A percentile compares a stretch with the other conserved stretches of the same genome.
Conservation (phyloP, 345 rosid species). For the Brassica nigra region DNA sequence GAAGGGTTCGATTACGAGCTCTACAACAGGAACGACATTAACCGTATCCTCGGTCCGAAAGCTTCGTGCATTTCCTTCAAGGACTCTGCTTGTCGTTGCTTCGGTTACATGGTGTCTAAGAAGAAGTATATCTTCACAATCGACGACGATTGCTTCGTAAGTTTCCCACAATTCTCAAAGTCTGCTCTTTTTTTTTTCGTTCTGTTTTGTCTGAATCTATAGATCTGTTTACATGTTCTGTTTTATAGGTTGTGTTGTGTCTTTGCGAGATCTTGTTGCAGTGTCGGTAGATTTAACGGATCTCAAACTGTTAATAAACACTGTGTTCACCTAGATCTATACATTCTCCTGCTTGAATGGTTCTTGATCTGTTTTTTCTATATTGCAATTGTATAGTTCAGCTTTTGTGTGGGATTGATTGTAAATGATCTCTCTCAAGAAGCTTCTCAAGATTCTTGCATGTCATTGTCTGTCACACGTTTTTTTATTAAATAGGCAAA, state of each 20-base stretch:
- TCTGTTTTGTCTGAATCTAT: background rate
- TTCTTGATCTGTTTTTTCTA: conserved; percentile 22
- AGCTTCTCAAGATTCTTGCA: conserved; percentile 31
- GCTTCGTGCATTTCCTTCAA: background rate
- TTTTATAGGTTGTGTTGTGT: background rate
- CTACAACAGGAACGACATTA: background rate
- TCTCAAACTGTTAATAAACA: background rate
- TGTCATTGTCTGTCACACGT: conserved; percentile 32
- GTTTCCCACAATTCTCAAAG: background rate
- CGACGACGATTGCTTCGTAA: background rate
- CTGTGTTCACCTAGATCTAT: conserved; percentile 34
- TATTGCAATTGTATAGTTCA: background rate
- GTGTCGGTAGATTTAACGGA: conserved; percentile 11
- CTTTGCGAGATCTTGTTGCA: conserved; percentile 2
- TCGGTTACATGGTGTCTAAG: background rate
- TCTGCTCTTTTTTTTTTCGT: too few relatives aligned
- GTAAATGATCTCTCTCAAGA: background rate
- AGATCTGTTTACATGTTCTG: conserved; percentile 12
- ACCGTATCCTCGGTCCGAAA: background rate
- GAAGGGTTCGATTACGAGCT: background rate
- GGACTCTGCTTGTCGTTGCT: background rate
- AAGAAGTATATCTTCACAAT: background rate
- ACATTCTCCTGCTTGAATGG: background rate
- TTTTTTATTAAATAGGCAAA: conserved; percentile 5
- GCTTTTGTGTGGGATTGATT: background rate